Base-by-base conservation (phyloP, 331 rosid genomes). In the Prunus yedoensis region DNA sequence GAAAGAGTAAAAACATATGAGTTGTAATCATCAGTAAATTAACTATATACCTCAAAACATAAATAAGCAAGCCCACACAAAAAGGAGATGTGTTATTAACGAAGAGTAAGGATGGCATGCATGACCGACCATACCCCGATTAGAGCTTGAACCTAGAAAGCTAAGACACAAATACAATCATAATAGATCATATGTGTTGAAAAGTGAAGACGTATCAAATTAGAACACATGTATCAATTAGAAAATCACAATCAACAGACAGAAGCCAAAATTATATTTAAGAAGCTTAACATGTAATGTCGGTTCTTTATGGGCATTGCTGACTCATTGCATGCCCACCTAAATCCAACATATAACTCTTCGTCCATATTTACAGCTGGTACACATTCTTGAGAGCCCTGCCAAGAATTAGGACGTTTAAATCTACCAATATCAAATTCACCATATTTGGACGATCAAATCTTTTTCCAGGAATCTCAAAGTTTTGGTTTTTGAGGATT, bases 331-430 rank as follows among this genome's bases (percentile, higher is more conserved):
- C 79, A 80, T 76, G 72, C 94, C 92, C 92, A 84, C 85, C 97
- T 87, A 89, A 83, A 83, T 83, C 82, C 88, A 60, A 86, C 84
- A 81, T 13, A 25, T 71, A 69, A 71, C 43, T 91, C 45, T 87
- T 73, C 82, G 94, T 91, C 97, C 91, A 91, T 87, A 91, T 87
- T 91, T 91, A 89, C 91, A 86, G 89, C 92, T 86, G 85, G 85
- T 71, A 76, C 94, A 84, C 89, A 78, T 84, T 76, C 86, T 58
- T 87, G 54, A 84, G 89, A 75, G 88, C 27, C 90, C 91, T 84
- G 78, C 89, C 93, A 91, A 89, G 97, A 88, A 91, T 91, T 89
- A 88, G 97, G 93, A 91, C 97, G 89, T 32, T 28, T 38, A 46
- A 57, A 56, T 25, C 53, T 21, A 10, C 28, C 20, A 56, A 38